A percentile compares a stretch with the other conserved stretches of the same genome.
Conservation (phyloP, 2,329 filamentous ascomycete genomes). For the Sphaerostilbella broomeana region DNA sequence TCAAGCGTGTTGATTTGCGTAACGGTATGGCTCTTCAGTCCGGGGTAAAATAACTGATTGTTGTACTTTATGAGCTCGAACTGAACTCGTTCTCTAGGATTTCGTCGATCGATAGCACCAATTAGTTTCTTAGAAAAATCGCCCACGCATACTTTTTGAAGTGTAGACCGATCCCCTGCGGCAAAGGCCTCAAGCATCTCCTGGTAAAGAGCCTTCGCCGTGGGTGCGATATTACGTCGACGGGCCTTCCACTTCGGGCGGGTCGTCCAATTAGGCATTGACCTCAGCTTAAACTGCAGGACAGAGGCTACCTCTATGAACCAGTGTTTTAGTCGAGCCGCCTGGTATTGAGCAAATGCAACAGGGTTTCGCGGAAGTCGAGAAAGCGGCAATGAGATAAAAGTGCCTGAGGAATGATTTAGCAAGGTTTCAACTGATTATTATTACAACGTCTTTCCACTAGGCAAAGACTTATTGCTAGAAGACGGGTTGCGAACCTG, state of each 20-base stretch:
- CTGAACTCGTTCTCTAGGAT: constrained; percentile 34
- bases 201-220: constrained; percentile 53
- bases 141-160: constrained; percentile 48
- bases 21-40: constrained; percentile 50
- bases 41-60: constrained; percentile 34
- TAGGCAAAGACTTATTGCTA: neutral
- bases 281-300: constrained; percentile 36
- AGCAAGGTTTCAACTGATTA: neutral
- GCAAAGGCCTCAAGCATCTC: constrained; percentile 58
- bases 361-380: constrained; percentile 24
- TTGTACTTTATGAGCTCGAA: constrained; percentile 53
- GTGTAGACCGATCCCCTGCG: constrained; percentile 43
- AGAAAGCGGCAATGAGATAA: constrained; percentile 37
- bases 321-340: constrained; percentile 31
- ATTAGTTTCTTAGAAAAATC: constrained; percentile 46
- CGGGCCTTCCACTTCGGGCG: constrained; percentile 38
- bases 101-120: constrained; percentile 47
- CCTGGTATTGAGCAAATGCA: constrained; percentile 31
- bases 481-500: constrained; percentile 19
- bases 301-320: constrained; percentile 28
- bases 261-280: constrained; percentile 38
- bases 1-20: constrained; percentile 39
- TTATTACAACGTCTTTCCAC: no score
- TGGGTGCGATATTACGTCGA: constrained; percentile 38
- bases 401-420: constrained; percentile 36